Conservation (phyloP, 1,139 yeast species). For the Yamadazyma songkhlaensis region DNA sequence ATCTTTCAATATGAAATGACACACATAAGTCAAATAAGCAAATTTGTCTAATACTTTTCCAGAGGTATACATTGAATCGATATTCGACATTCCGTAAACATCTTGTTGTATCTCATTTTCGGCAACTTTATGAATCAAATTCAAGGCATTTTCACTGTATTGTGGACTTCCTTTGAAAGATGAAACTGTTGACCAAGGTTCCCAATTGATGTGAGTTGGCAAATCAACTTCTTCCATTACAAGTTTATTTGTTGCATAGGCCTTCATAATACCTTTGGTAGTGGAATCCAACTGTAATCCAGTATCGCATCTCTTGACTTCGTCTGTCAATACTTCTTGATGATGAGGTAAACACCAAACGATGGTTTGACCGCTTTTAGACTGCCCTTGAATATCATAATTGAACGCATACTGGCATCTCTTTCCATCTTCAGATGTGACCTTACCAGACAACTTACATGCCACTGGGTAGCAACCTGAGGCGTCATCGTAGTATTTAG, state of each 20-base stretch:
- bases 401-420: conserved; percentile 28
- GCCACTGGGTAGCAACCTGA: conserved; percentile 38
- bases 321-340: conserved; percentile 38
- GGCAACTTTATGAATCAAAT: conserved; percentile 48
- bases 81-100: conserved; percentile 55
- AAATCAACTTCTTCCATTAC: conserved; percentile 46
- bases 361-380: conserved; percentile 30
- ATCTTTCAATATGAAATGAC: conserved; percentile 55
- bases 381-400: conserved; percentile 28
- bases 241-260: conserved; percentile 49
- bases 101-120: conserved; percentile 50
- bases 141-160: conserved; percentile 38
- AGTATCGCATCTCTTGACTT: conserved; percentile 21
- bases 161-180: conserved; percentile 21
- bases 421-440: conserved; percentile 18
- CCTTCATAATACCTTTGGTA: conserved; percentile 65
- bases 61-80: conserved; percentile 72
- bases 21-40: conserved; percentile 67
- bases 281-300: conserved; percentile 57
- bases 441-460: conserved; percentile 24
- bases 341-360: conserved; percentile 70
- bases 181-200: conserved; percentile 54
- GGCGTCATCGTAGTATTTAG: conserved; percentile 47
- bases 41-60: conserved; percentile 75
- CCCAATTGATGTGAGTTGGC: conserved; percentile 51